Evolutionary conservation across 148 eudicot genomes (phyloP).

Genomic region (Fagopyrum esculentum): DNA sequence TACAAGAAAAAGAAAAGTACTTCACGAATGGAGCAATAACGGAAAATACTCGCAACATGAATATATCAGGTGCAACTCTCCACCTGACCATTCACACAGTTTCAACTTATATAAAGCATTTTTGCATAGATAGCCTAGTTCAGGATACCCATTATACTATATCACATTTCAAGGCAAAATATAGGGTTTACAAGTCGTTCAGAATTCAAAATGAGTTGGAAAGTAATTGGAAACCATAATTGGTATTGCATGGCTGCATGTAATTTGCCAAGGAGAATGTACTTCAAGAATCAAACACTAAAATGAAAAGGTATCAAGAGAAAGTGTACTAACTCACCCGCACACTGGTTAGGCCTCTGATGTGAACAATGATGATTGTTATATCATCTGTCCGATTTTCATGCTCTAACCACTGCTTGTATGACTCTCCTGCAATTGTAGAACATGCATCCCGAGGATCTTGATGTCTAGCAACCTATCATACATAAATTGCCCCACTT

Average conservation of each 20-base stretch:
- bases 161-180: background rate
- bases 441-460: constrained; percentile 84
- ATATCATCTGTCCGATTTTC: constrained; percentile 92
- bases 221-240: background rate
- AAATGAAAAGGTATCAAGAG: background rate
- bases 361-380: constrained; percentile 67
- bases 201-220: background rate
- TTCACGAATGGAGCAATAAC: background rate
- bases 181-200: background rate
- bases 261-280: background rate
- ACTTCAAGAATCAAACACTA: background rate
- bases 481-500: background rate
- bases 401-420: constrained; percentile 74
- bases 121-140: no score
- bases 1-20: background rate
- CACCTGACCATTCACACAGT: background rate
- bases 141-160: background rate
- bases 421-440: constrained; percentile 76
- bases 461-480: constrained; percentile 49
- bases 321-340: background rate
- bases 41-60: background rate
- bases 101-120: background rate
- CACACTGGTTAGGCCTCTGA: constrained; percentile 61
- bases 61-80: background rate
- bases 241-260: background rate